Percentiles rank a stretch among this genome's conserved stretches.
Evolutionary conservation across 306 rosid species (phyloP).

Genomic region (Trifolium subterraneum): DNA sequence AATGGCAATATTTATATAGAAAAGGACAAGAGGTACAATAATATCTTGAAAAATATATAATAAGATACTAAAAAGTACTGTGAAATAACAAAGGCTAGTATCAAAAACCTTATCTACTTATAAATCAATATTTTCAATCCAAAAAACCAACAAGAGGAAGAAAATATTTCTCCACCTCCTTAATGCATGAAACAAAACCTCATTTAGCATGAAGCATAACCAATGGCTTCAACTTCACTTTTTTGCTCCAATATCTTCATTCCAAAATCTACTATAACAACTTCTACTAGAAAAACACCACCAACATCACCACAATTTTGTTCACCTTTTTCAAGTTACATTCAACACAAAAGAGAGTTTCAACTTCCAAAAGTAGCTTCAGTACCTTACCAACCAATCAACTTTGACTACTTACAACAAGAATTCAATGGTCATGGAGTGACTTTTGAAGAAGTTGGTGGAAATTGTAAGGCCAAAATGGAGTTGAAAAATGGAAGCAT

Average conservation of each 20-base stretch:
- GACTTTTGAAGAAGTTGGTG: conserved; percentile 75
- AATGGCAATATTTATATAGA: neutral
- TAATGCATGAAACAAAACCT: conserved; percentile 3
- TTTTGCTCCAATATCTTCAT: conserved; percentile 41
- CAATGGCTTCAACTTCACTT: conserved; percentile 52
- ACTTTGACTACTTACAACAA: conserved; percentile 65
- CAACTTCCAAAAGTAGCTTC: conserved; percentile 64
- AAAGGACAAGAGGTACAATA: conserved; percentile 34
- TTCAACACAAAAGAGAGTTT: conserved; percentile 47
- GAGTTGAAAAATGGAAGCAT: conserved; percentile 70
- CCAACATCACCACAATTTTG: conserved; percentile 27
- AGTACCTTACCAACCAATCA: conserved; percentile 69
- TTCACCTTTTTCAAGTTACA: conserved; percentile 3
- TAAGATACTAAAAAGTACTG: neutral
- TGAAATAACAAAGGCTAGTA: neutral
- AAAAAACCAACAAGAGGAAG: too few species aligned
- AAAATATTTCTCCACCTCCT: conserved; percentile 21
- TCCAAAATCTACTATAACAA: neutral
- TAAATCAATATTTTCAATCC: conserved; percentile 30
- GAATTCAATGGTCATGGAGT: conserved; percentile 92
- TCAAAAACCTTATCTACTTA: conserved; percentile 43
- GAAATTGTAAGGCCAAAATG: conserved; percentile 67
- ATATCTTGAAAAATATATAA: conserved; percentile 40
- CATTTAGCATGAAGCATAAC: conserved; percentile 40
- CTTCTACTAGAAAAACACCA: conserved; percentile 31